Percentiles rank a stretch among this genome's conserved stretches.
Conservation (phyloP, 75 land plant species). For the Pinus albicaulis region DNA sequence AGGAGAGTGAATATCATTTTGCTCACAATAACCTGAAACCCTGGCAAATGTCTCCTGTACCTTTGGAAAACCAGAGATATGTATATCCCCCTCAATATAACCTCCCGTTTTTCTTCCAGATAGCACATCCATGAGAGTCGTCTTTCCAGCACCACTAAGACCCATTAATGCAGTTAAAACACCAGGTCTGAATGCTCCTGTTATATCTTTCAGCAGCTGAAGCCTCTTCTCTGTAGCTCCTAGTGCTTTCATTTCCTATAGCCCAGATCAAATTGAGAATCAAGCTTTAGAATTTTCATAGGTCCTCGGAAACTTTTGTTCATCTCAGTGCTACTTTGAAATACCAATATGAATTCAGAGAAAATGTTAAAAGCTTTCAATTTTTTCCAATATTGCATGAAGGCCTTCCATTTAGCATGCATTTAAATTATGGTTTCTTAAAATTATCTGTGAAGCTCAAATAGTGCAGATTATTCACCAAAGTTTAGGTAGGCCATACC, state of each 20-base stretch:
- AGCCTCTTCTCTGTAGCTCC: conserved; percentile 28
- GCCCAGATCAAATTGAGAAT: background rate
- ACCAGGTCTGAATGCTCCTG: conserved; percentile 35
- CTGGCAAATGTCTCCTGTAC: conserved; percentile 20
- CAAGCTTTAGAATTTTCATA: no score
- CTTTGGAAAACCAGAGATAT: conserved; percentile 17
- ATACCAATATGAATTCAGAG: no score
- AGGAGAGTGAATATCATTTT: conserved; percentile 21
- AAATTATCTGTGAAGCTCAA: background rate
- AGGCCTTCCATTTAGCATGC: no score
- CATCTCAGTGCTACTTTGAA: no score
- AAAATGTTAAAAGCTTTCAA: no score
- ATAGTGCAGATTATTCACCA: background rate
- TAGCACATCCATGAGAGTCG: conserved; percentile 23
- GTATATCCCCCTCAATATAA: conserved; percentile 15
- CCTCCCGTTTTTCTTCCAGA: conserved; percentile 24
- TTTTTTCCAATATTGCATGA: no score
- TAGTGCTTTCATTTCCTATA: conserved; percentile 28
- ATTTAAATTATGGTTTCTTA: background rate
- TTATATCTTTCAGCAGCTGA: conserved; percentile 30
- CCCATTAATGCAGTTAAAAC: conserved; percentile 32
- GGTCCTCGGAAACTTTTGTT: background rate
- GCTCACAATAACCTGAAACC: conserved; percentile 21
- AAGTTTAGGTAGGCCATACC: conserved; percentile 19
- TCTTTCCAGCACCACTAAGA: conserved; percentile 35